A percentile compares a stretch with the other conserved stretches of the same genome.
Conservation (phyloP, 257 asterid genomes). For the Voacanga thouarsii region DNA sequence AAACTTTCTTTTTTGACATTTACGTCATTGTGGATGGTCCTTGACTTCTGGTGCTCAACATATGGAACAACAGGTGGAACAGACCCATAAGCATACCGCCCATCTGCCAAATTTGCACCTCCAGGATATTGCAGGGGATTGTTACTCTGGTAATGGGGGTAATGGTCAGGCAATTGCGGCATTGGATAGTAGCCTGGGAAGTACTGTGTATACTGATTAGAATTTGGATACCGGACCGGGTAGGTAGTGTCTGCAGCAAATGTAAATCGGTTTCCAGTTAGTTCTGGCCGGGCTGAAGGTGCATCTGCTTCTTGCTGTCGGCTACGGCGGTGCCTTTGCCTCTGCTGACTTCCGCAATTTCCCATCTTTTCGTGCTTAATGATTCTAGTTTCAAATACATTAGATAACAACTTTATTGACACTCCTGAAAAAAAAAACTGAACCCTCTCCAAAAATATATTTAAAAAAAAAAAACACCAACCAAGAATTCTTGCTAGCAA, state of each 20-base stretch:
- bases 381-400: background rate
- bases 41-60: conserved; percentile 91
- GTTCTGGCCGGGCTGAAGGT: background rate
- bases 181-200: conserved; percentile 6
- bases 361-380: background rate
- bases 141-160: background rate
- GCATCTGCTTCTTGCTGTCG: background rate
- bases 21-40: conserved; percentile 75
- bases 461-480: background rate
- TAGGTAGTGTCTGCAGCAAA: background rate
- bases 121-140: conserved; percentile 1
- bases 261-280: background rate
- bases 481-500: background rate
- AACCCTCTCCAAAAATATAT: background rate
- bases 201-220: background rate
- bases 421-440: background rate
- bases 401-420: background rate
- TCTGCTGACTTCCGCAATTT: conserved; percentile 1
- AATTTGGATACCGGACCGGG: background rate
- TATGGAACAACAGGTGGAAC: conserved; percentile 32
- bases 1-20: conserved; percentile 83
- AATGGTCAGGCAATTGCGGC: background rate
- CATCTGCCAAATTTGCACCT: background rate
- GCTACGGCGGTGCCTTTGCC: background rate
- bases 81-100: background rate